These are phyloP conservation scores for Globisporangium sylvaticum DNA, from an alignment of 352 stramenopile species.

Conservation along the genomic window DNA sequence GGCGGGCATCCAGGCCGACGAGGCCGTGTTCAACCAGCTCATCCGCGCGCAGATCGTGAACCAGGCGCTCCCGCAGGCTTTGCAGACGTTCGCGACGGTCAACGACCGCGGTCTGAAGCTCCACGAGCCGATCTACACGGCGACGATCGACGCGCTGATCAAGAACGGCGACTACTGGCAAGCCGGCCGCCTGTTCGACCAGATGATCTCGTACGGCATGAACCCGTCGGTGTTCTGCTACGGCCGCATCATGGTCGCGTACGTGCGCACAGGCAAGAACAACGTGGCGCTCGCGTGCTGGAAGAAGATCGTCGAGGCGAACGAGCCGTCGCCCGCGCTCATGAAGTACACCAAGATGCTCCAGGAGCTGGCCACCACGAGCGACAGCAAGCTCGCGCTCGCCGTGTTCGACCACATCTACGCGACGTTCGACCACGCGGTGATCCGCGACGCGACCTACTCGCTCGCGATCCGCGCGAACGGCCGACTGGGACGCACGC, in stretches of 20 bases:
- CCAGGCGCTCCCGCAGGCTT: conserved; percentile 47
- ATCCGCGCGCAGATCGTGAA: conserved; percentile 81
- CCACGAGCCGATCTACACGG: conserved; percentile 72
- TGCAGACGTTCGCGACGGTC: conserved; percentile 68
- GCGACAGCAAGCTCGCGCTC: conserved; percentile 57
- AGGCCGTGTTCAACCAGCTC: conserved; percentile 58
- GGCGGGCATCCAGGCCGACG: conserved; percentile 35
- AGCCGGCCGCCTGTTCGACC: conserved; percentile 60
- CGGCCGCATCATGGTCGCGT: conserved; percentile 72
- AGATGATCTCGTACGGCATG: conserved; percentile 67
- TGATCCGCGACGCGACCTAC: conserved; percentile 58
- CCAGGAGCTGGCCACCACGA: conserved; percentile 48
- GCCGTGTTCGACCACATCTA: conserved; percentile 64
- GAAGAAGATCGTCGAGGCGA: conserved; percentile 52
- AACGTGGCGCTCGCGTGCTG: conserved; percentile 63
- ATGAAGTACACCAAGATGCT: conserved; percentile 70
- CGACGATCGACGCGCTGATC: conserved; percentile 68
- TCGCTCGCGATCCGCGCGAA: conserved; percentile 65
- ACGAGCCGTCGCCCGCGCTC: conserved; percentile 34
- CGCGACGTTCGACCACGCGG: conserved; percentile 30
- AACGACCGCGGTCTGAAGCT: conserved; percentile 48
- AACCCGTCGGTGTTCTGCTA: conserved; percentile 68
- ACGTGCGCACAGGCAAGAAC: conserved; percentile 65
- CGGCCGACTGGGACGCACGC: conserved; percentile 59
- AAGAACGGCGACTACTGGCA: conserved; percentile 59